Evolutionary conservation across 176 grass and related monocot species (phyloP).

Genomic region (Triticum aestivum): IWGSC_CS_RefSeq_v2.1 NC_057802.1:424511334-424511833

Average conservation of each 20-base stretch:
- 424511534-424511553: background rate
- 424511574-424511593: constrained; percentile 15
- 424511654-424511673: constrained; percentile 90
- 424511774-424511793: constrained; percentile 1
- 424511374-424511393: constrained; percentile 7
- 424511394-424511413: constrained; percentile 26
- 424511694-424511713: constrained; percentile 98
- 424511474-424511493: constrained; percentile 85
- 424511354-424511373: constrained; percentile 14
- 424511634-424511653: constrained; percentile 85
- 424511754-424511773: background rate
- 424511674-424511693: constrained; percentile 99
- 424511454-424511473: constrained; percentile 87
- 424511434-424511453: constrained; percentile 96
- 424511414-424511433: constrained; percentile 92
- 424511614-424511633: constrained; percentile 92
- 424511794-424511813: constrained; percentile 8
- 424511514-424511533: constrained; percentile 1
- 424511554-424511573: constrained; percentile 5
- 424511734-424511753: background rate
- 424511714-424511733: constrained; percentile 48
- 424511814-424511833: constrained; percentile 2
- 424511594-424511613: constrained; percentile 77
- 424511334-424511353: background rate
- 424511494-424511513: constrained; percentile 42